Base-by-base conservation (phyloP, 2,329 filamentous ascomycete genomes). In the Monilinia laxa region DNA sequence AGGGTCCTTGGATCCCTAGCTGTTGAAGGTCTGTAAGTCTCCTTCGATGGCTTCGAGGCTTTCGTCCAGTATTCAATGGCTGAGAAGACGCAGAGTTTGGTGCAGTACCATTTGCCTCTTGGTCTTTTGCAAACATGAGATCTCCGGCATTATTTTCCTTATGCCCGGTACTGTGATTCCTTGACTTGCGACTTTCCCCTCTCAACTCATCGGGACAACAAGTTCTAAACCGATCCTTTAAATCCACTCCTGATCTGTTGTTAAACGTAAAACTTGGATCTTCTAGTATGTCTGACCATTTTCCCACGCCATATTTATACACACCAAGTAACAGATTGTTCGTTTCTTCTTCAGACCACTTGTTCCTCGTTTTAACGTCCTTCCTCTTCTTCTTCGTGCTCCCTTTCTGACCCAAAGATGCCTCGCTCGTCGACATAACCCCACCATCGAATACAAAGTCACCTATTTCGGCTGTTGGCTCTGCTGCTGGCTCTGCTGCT, bases 191-290 rank as follows among this genome's bases (percentile, higher is more conserved):
- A 68, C 76, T 80, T 28, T 79, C 80, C 31, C 78, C 78, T 58
- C 84, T 82, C 49, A 89, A 79, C 74, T 89, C 87, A 45, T 82
- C 81, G 0, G 87, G 87, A 69, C 86, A 89, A 73, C 86, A 89
- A 4, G 87, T 89, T 60, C 87, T 81, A 73, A 89, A 89, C 16
- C 87, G 81, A 74, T 89, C 87, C 74, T 89, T 89, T 62, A 89
- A 75, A 72, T 89, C 87, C 11, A 85, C 85, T 4, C 86, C 85
- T 1, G 83, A 85, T 67, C 87, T 82, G 20, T 81, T 81, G 71
- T 87, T 86, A 77, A 89, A 89, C 14, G 76, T 80, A 73, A 87
- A 89, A 53, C 82, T 82, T 0, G 81, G 76, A 68, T 89, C 87
- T 60, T 87, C 85, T 31, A 89, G 77, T 42, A 89, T 89, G 66